Evolutionary conservation across 805 yeast genomes (phyloP), one percentile per base, ranked within the genome.

Genomic region (Hanseniaspora thailandica): DNA sequence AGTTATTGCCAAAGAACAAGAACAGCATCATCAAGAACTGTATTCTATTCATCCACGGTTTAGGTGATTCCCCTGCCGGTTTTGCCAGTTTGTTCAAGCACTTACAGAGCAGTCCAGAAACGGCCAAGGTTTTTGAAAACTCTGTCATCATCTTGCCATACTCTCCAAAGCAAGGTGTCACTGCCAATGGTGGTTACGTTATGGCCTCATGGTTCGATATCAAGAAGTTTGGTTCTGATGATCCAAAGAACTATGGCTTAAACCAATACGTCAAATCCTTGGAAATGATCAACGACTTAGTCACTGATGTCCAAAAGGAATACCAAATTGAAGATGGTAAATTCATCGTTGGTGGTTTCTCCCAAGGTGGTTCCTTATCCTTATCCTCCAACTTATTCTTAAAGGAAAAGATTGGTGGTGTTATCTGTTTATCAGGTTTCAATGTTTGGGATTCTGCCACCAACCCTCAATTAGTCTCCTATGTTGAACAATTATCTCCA

Each of bases 141-240:
- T 74, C 76, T 58, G 82, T 81, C 59, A 88, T 84, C 61, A 75
- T 89, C n/a, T 86, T 93, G 60, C 98, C 98, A 5, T 81, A 83
- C 63, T 97, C 98, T 0, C 96, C 96, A 6, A 61, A 61, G 0
- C 72, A 76, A 36, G 87, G 87, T 9, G 75, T 89, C 51, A 76
- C 88, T 1, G 77, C 73, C 48, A 83, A 81, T 59, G 78, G 77
- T 22, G 94, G 93, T 1, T 65, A 69, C 61, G 58, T 61, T 0
- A 82, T 83, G 82, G 84, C 96, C 0, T 81, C 81, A 1, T 93
- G 98, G 98, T 90, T 86, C 63, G 94, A 87, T 62, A 76, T 89
- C 40, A 69, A 63, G 47, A 76, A 72, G 26, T 72, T 83, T 61
- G 81, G 79, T 3, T 71, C 74, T 15, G 48, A 49, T 17, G 59